phyloP scores from a whole-genome alignment of 2,329 filamentous ascomycete species.

The Stachybotrys chlorohalonatus region DNA sequence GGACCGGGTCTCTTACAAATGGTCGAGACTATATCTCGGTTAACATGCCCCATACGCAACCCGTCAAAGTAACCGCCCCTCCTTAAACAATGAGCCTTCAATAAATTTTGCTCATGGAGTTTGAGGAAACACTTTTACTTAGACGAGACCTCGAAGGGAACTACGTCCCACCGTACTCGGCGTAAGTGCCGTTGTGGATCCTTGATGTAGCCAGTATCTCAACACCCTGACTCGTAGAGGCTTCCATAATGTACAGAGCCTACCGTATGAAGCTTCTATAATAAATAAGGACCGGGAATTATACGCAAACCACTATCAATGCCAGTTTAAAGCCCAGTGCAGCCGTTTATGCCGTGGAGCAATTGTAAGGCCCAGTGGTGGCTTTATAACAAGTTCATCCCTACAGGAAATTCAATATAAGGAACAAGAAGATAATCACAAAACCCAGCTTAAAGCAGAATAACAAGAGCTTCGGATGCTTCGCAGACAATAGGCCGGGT shows the following conservation, averaged over 20 bases:
- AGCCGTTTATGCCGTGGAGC: neutral
- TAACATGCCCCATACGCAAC: neutral
- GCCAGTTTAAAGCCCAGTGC: neutral
- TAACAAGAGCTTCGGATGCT: no score
- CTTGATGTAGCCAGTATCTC: conserved; percentile 15
- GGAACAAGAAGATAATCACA: neutral
- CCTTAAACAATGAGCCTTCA: neutral
- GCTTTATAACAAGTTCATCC: neutral
- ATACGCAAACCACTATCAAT: neutral
- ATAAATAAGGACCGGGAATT: neutral
- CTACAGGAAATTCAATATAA: neutral
- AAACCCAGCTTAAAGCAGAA: neutral
- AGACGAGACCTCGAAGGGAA: conserved; percentile 10
- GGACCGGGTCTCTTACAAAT: neutral
- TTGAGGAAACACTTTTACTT: neutral
- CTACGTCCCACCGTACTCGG: conserved; percentile 23
- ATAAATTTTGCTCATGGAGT: neutral
- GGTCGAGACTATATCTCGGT: neutral
- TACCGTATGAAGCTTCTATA: neutral
- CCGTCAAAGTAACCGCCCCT: neutral
- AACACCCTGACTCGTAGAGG: neutral
- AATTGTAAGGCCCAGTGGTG: neutral
- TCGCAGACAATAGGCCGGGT: no score
- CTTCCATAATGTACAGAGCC: neutral
- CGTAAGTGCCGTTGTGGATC: conserved; percentile 24